Percentiles rank a stretch among this genome's conserved stretches.
These are phyloP conservation scores for Fagopyrum tataricum DNA, from an alignment of 148 eudicot species.

Conservation along the genomic window DNA sequence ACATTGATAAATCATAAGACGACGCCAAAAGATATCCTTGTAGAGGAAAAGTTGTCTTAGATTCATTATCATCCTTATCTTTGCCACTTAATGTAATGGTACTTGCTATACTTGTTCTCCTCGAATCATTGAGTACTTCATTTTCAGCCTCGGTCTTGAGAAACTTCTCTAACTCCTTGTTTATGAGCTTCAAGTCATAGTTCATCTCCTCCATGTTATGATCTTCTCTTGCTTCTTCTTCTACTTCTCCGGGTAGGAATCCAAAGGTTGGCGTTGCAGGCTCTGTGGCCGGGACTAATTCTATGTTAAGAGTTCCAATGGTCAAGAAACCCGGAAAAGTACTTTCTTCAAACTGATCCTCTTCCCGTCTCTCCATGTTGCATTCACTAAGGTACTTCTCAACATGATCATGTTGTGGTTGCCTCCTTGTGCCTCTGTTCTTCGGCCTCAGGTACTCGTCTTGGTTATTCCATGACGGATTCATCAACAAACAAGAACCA, in stretches of 20 bases:
- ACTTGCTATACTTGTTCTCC: slow-evolving; percentile 41
- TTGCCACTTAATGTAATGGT: slow-evolving; percentile 32
- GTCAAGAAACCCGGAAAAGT: slow-evolving; percentile 57
- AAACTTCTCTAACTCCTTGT: slow-evolving; percentile 52
- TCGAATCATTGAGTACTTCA: slow-evolving; percentile 27
- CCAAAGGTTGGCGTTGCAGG: slow-evolving; percentile 58
- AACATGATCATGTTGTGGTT: not conserved
- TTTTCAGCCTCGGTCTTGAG: slow-evolving; percentile 35
- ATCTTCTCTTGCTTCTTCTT: slow-evolving; percentile 26
- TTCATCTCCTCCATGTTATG: slow-evolving; percentile 28
- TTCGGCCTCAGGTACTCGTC: not conserved
- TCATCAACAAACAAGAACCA: not conserved
- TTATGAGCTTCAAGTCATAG: slow-evolving; percentile 49
- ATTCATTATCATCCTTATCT: slow-evolving; percentile 26
- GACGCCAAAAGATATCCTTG: slow-evolving; percentile 57
- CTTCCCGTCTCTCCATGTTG: not conserved
- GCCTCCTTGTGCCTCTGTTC: not conserved
- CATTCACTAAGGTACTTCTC: not conserved
- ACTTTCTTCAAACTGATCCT: slow-evolving; percentile 13
- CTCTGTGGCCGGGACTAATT: slow-evolving; percentile 28
- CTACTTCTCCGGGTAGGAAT: slow-evolving; percentile 22
- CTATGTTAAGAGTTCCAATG: slow-evolving; percentile 67
- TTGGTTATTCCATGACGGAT: not conserved
- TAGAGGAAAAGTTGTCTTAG: slow-evolving; percentile 35
- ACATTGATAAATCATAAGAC: slow-evolving; percentile 24